Evolutionary conservation across 2,329 filamentous ascomycete species (phyloP).

Genomic region (Talaromyces atroroseus): DNA sequence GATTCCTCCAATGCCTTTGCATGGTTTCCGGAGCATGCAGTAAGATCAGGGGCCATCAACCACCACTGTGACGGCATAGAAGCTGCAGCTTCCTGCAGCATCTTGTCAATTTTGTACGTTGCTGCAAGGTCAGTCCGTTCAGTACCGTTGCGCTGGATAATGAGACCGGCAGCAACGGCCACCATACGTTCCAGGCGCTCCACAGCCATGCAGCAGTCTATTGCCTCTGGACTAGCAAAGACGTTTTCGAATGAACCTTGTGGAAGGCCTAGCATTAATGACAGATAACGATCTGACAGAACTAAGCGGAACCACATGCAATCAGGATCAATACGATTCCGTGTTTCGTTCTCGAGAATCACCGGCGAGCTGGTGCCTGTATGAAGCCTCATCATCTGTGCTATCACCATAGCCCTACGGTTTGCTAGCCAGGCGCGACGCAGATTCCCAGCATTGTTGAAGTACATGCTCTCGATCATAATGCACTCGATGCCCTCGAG

Average conservation of each 20-base stretch:
- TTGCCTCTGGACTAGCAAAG: slow-evolving; percentile 44
- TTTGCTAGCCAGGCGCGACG: slow-evolving; percentile 35
- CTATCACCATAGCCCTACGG: slow-evolving; percentile 36
- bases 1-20: background rate
- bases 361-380: background rate
- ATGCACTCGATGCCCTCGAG: slow-evolving; percentile 42
- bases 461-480: slow-evolving; percentile 37
- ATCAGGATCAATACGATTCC: background rate
- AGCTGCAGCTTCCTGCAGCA: background rate
- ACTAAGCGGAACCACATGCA: slow-evolving; percentile 38
- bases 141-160: slow-evolving; percentile 44
- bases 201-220: slow-evolving; percentile 28
- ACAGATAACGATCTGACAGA: slow-evolving; percentile 34
- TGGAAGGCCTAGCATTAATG: slow-evolving; percentile 39
- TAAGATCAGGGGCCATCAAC: background rate
- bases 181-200: slow-evolving; percentile 46
- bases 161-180: slow-evolving; percentile 38
- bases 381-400: slow-evolving; percentile 38
- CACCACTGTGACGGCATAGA: slow-evolving; percentile 6
- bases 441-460: slow-evolving; percentile 37
- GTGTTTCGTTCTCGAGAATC: slow-evolving; percentile 20
- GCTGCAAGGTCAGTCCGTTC: background rate
- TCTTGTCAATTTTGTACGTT: background rate
- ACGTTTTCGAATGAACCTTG: slow-evolving; percentile 25
- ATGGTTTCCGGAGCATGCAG: background rate